Conservation (phyloP, 176 grass and related monocot species). For the Aegilops speltoides region DNA sequence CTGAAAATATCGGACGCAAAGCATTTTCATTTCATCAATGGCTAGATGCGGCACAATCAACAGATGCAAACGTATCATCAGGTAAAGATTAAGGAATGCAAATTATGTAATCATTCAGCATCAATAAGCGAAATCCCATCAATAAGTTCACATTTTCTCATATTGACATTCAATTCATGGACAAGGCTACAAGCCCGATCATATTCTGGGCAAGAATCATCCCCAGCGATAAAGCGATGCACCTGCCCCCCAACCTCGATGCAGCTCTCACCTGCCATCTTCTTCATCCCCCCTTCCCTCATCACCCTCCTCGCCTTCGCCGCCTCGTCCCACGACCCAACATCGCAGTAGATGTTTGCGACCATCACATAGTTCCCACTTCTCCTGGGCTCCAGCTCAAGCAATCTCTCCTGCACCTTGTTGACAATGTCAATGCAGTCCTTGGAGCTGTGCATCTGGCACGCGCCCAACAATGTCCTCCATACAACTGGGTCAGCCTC, state of each 20-base stretch:
- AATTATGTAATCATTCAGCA: not conserved
- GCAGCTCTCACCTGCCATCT: constrained; percentile 57
- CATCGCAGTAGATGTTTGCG: constrained; percentile 44
- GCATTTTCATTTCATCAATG: no score
- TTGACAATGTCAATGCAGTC: constrained; percentile 31
- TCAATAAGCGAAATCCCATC: constrained; percentile 7
- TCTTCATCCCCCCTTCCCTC: constrained; percentile 62
- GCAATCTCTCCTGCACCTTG: constrained; percentile 46
- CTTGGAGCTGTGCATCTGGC: constrained; percentile 55
- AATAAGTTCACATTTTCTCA: constrained; percentile 29
- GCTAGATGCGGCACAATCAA: not conserved
- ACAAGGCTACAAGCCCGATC: constrained; percentile 20
- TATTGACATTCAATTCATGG: constrained; percentile 38
- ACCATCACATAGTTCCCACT: constrained; percentile 56
- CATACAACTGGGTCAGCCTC: constrained; percentile 45
- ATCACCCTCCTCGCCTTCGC: constrained; percentile 41
- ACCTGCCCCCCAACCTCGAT: constrained; percentile 30
- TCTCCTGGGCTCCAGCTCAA: constrained; percentile 49
- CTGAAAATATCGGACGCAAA: no score
- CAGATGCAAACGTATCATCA: not conserved
- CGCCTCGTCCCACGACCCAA: constrained; percentile 52
- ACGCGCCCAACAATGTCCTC: constrained; percentile 54
- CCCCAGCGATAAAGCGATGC: constrained; percentile 32
- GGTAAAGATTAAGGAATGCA: not conserved
- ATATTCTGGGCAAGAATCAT: constrained; percentile 46